Evolutionary conservation across 2,329 filamentous ascomycete genomes (phyloP), one percentile per base, ranked within the genome.

Genomic region (Xylariaceae sp.): DNA sequence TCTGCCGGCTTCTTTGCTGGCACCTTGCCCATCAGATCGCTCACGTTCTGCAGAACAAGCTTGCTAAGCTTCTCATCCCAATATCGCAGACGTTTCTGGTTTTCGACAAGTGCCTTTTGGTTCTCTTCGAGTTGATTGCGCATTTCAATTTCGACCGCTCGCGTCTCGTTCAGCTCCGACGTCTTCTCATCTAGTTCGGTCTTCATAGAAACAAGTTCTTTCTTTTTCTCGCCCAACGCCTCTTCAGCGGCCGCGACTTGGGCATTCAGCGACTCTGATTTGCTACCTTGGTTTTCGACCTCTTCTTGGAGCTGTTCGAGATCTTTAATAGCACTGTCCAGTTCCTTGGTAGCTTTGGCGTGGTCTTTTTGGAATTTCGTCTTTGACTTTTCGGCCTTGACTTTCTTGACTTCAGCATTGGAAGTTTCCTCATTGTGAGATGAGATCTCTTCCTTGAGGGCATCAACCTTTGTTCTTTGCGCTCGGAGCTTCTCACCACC

Each of bases 121-220:
- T 93, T 94, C 69, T 97, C 93, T 68, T 97, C 94, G 1, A 99
- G 86, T 75, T 96, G 96, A 74, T 97, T 97, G 59, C 90, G 89
- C 92, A 97, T 97, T 73, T 99, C 94, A 57, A 99, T 97, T 72
- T 99, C 94, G 3, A 88, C 79, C 0, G 91, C 92, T 8, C 93
- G 85, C 0, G 89, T 96, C 67, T 91, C 88, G 67, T 97, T 97
- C 51, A 97, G 81, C 69, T 95, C 91, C 0, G 86, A 77, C 1
- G 85, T 88, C 78, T 92, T 96, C 64, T 89, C 86, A 61, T 99
- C 93, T 9, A 97, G 81, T 64, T 96, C 90, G 3, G 83, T 77
- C 75, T 97, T 99, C 50, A 97, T 73, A 8, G 83, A 78, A 40
- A 86, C 81, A 3, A 99, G 81, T 69, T 94, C 89, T 62, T 88